Conservation (phyloP, 2,329 filamentous ascomycete genomes). For the Chaetomiaceae sp. region DNA sequence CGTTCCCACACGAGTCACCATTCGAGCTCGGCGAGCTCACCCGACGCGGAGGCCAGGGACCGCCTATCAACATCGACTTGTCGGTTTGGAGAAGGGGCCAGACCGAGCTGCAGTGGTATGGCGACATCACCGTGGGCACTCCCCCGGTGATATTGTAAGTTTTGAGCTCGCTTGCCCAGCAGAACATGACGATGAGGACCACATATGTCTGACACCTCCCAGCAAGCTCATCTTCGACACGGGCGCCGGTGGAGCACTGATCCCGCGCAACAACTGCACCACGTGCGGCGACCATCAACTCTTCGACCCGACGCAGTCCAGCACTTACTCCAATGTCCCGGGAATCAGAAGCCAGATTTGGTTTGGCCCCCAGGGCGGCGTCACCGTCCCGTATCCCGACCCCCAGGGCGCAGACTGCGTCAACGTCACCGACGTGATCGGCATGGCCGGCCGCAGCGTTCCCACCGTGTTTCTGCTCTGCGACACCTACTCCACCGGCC, state of each 20-base stretch:
- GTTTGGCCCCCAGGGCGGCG: constrained; percentile 29
- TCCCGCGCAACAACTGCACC: constrained; percentile 30
- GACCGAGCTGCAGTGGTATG: constrained; percentile 19
- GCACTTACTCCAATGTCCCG: constrained; percentile 28
- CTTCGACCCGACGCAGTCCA: constrained; percentile 30
- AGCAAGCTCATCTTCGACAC: constrained; percentile 34
- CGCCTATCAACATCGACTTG: constrained; percentile 12
- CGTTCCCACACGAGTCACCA: neutral
- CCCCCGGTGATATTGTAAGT: constrained; percentile 31
- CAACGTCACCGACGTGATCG: constrained; percentile 30
- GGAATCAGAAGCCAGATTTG: constrained; percentile 15
- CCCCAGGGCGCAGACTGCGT: constrained; percentile 26
- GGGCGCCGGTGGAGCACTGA: constrained; percentile 29
- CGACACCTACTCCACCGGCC: constrained; percentile 28
- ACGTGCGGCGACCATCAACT: constrained; percentile 25
- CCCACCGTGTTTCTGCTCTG: constrained; percentile 30
- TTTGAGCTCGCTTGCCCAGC: neutral
- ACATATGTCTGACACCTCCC: neutral
- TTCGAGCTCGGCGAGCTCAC: neutral
- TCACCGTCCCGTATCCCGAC: constrained; percentile 27
- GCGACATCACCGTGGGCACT: constrained; percentile 20
- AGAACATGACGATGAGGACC: too few relatives aligned
- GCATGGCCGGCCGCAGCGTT: constrained; percentile 25
- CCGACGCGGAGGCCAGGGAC: neutral
- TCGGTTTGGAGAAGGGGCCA: neutral